Evolutionary conservation across 352 stramenopile genomes (phyloP), one percentile per base, ranked within the genome.

Genomic region (Pythium rhizo-oryzae): DNA sequence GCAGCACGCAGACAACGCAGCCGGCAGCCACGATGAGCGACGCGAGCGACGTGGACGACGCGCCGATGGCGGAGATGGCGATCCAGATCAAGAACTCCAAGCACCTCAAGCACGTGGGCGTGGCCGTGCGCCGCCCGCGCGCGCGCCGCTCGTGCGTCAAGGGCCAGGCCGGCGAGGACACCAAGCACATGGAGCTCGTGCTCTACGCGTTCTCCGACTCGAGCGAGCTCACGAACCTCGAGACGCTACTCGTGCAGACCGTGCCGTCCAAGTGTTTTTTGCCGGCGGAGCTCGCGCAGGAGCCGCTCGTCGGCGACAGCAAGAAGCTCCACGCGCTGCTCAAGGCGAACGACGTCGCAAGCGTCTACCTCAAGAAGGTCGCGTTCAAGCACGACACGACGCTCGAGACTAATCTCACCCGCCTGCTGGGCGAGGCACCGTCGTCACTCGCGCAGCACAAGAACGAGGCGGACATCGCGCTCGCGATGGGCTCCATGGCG

Each of bases 211-310:
- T 96, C 77, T 91, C 82, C 0, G 89, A 96, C 71, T 95, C 87
- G 50, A 93, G 84, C 71, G 85, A 94, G 58, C 69, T 96, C 54
- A 81, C 81, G 47, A 91, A 93, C 59, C 72, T 96, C 23, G 89
- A 96, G 75, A 94, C 87, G 43, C 77, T 96, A n/a, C 69, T 96
- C 43, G 82, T 96, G 56, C 89, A 95, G 52, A 67, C 93, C n/a
- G 75, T 75, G 30, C 89, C 89, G 0, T 85, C 87, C 39, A 91
- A 80, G 62, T 94, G 86, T 69, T 91, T 83, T 51, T 35, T 94
- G n/a, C 72, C 84, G 2, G 55, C 75, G 2, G 82, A 92, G 18
- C 71, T 92, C 19, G 73, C 80, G 21, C 79, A 87, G 51, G 74
- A 85, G 49, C 82, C 87, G 53, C 65, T 67, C 28, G 65, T 90